These are phyloP conservation scores for Nicotiana obtusifolia DNA, from an alignment of 257 asterid genomes.

Conservation along the genomic window DNA sequence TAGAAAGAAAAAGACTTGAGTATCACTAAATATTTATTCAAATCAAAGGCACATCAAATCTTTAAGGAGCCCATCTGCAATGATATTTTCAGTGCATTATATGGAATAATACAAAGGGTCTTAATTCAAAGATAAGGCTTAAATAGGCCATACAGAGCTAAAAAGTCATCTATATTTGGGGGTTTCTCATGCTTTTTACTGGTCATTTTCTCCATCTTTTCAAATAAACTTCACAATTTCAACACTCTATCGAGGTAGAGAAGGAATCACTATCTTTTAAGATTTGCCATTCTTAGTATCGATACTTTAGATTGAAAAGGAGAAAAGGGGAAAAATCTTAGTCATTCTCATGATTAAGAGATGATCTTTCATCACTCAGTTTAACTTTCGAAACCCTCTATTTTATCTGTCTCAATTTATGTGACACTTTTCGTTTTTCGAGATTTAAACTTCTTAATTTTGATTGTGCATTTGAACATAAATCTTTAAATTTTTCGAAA, in stretches of 20 bases:
- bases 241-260: not conserved
- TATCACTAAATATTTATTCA: not conserved
- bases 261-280: not conserved
- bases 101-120: not conserved
- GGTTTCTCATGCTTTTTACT: not conserved
- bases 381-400: not conserved
- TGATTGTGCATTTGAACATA: too few species aligned
- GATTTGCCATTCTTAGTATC: not conserved
- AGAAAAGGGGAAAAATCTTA: not conserved
- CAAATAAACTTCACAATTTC: not conserved
- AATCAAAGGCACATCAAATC: constrained; percentile 1
- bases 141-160: not conserved
- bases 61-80: not conserved
- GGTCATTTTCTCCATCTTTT: not conserved
- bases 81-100: not conserved
- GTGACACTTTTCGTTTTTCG: too few species aligned
- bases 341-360: not conserved
- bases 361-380: not conserved
- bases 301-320: not conserved
- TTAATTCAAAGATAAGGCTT: not conserved
- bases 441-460: too few species aligned
- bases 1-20: not conserved
- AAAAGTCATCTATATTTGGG: not conserved
- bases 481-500: too few species aligned
- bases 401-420: too few species aligned